These are phyloP conservation scores for Diospyros kaki DNA, from an alignment of 148 eudicot genomes.

Conservation along the genomic window DNA sequence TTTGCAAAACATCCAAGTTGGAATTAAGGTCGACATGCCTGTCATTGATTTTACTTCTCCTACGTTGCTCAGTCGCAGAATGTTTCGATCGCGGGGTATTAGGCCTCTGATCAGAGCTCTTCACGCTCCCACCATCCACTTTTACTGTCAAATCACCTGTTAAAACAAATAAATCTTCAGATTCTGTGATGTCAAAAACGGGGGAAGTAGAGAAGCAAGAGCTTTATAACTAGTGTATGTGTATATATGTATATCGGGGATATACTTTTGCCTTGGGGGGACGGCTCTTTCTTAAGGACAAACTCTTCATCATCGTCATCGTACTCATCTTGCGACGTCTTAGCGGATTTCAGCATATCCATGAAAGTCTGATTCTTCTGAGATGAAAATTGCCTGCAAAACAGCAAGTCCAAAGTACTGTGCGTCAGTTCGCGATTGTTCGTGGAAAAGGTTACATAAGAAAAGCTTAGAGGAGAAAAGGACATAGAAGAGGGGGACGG, in stretches of 20 bases:
- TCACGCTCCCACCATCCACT: conserved; percentile 24
- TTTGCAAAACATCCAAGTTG: not conserved
- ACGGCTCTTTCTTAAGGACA: conserved; percentile 58
- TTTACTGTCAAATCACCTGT: conserved; percentile 68
- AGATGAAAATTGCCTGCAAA: conserved; percentile 46
- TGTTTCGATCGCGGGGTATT: conserved; percentile 93
- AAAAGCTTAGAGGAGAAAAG: no score
- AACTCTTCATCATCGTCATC: conserved; percentile 75
- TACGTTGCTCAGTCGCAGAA: conserved; percentile 95
- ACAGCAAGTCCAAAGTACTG: not conserved
- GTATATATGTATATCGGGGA: not conserved
- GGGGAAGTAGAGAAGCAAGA: not conserved
- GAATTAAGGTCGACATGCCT: conserved; percentile 52
- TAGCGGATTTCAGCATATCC: conserved; percentile 76
- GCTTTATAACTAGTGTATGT: no score
- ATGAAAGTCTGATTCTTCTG: conserved; percentile 69
- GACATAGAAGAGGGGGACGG: not conserved
- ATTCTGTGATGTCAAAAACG: not conserved
- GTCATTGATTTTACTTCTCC: conserved; percentile 97
- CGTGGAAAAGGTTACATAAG: no score
- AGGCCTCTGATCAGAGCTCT: conserved; percentile 68
- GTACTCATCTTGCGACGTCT: conserved; percentile 58
- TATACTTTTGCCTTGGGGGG: conserved; percentile 41
- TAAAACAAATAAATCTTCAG: not conserved
- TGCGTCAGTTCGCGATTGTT: not conserved